A percentile compares a stretch with the other conserved stretches of the same genome.
These are phyloP conservation scores for Tolypocladium sp. DNA, from an alignment of 2,329 filamentous ascomycete species.

Conservation along the genomic window DNA sequence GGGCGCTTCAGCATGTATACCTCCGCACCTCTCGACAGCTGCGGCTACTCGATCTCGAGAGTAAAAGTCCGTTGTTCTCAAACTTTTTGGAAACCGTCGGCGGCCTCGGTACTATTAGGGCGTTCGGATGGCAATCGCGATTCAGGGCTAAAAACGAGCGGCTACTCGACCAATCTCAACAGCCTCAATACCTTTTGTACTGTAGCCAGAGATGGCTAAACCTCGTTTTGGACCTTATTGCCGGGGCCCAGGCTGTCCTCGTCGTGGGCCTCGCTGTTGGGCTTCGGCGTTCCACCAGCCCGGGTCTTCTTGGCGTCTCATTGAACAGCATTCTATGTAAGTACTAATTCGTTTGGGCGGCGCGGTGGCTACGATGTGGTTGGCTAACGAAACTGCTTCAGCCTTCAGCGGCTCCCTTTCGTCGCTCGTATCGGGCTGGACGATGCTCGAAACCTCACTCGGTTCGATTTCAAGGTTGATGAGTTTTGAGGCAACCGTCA, in stretches of 20 bases:
- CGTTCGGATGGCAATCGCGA: conserved; percentile 40
- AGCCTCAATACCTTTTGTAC: conserved; percentile 44
- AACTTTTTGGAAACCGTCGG: conserved; percentile 33
- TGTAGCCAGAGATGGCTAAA: conserved; percentile 46
- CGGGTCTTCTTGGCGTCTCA: conserved; percentile 5
- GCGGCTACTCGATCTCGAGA: conserved; percentile 24
- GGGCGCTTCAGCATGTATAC: conserved; percentile 6
- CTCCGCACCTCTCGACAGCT: conserved; percentile 19
- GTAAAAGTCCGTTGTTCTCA: conserved; percentile 23
- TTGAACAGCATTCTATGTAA: conserved; percentile 5
- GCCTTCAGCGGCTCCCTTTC: conserved; percentile 5
- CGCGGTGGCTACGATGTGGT: too few relatives aligned
- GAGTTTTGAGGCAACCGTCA: conserved; percentile 2
- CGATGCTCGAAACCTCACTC: conserved; percentile 8
- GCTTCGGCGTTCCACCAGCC: conserved; percentile 1
- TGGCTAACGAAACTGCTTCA: neutral
- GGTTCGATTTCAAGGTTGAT: conserved; percentile 5
- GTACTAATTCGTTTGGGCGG: neutral
- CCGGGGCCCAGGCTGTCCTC: conserved; percentile 32
- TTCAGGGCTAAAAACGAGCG: conserved; percentile 32
- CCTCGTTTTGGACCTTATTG: conserved; percentile 36
- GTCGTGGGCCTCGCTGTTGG: conserved; percentile 32
- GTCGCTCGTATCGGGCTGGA: conserved; percentile 6
- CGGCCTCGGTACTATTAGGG: conserved; percentile 38
- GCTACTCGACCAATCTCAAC: conserved; percentile 41